These are phyloP conservation scores for Penicillium sp. DNA, from an alignment of 2,329 filamentous ascomycete genomes.

Conservation along the genomic window DNA sequence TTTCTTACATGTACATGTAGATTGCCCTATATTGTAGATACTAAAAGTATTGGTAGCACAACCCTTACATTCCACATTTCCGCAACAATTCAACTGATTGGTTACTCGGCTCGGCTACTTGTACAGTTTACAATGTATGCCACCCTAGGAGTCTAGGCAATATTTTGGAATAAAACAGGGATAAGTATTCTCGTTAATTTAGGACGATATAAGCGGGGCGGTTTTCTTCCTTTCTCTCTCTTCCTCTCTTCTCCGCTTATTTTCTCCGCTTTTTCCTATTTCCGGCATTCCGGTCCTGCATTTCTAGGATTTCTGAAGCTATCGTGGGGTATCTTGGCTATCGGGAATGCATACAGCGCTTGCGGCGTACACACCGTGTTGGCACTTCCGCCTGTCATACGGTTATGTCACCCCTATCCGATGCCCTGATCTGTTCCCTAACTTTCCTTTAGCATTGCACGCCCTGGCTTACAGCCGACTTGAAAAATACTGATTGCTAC, in stretches of 20 bases:
- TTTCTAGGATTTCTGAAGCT: background rate
- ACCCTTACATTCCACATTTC: background rate
- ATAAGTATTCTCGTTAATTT: background rate
- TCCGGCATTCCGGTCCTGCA: slow-evolving; percentile 3
- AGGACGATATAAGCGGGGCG: background rate
- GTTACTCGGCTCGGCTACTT: slow-evolving; percentile 2
- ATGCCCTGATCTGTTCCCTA: background rate
- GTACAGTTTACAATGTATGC: background rate
- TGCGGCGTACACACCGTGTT: background rate
- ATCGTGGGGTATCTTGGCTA: background rate
- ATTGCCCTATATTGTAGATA: no score
- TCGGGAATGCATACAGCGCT: slow-evolving; percentile 2
- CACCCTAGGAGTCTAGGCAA: background rate
- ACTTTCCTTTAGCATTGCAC: background rate
- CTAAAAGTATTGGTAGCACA: no score
- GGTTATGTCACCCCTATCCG: background rate
- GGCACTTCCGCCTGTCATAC: background rate
- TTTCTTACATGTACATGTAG: no score
- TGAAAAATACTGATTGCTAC: background rate
- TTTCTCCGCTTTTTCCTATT: background rate
- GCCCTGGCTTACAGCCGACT: background rate
- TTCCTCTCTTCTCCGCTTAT: background rate
- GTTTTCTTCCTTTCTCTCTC: background rate
- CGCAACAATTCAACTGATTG: background rate
- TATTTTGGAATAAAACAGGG: no score